Base-by-base conservation (phyloP, 2,329 filamentous ascomycete species). In the Calonectria naviculata region DNA sequence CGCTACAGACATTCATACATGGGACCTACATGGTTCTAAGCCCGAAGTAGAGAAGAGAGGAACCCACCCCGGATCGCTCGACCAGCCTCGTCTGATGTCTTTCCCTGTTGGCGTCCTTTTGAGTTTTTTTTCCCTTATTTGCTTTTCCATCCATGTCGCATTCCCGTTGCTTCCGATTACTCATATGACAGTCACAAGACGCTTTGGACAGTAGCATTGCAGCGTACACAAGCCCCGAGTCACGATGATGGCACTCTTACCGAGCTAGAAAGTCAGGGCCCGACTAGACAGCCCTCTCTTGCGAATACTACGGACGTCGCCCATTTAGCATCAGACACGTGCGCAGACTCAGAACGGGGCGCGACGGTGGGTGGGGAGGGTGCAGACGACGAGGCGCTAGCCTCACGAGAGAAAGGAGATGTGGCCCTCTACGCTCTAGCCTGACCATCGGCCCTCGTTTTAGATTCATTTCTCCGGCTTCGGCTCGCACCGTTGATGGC, bases 401-500 rank as follows among this genome's bases (percentile, higher is more conserved):
- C 73, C 74, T 72, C 70, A 72, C 68, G 64, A 65, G 65, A 58
- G 68, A 67, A 65, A 74, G 34, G 68, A 71, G 70, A 75, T 68
- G 71, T 60, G 63, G 66, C 67, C 65, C 65, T 73, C 58, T 63
- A 64, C 67, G 62, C 73, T 36, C 63, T 74, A 78, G 77, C 76
- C 76, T 76, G 49, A 71, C 76, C 76, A 73, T 76, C 78, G 76
- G 78, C 75, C 71, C 75, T 77, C 71, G 75, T 76, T 76, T 79
- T 80, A 80, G 79, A 75, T 77, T 81, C 72, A 73, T 77, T 79
- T 78, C 76, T 78, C 79, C 81, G 79, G 78, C 78, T 76, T 81
- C 81, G 81, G 81, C 79, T 82, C 81, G 81, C 81, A 81, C 80
- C 81, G 81, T 79, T 79, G 79, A 77, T 78, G 73, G 78, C 77